These are phyloP conservation scores for Apiotrichum brassicae DNA, from an alignment of 1,284 basidiomycete genomes.

Conservation along the genomic window DNA sequence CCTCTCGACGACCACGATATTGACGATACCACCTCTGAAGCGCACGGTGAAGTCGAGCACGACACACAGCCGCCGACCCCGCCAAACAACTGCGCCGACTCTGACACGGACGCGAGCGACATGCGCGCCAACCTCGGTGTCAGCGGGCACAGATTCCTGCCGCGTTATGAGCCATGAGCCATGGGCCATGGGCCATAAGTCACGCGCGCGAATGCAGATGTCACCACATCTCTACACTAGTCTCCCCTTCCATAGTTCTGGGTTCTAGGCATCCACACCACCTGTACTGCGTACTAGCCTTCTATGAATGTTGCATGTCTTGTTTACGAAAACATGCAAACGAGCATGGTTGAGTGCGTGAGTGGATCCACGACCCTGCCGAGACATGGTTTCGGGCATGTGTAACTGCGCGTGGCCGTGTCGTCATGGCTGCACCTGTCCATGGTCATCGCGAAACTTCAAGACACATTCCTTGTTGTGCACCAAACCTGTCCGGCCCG, in stretches of 20 bases:
- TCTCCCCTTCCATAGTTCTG: too few relatives aligned
- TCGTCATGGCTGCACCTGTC: too few relatives aligned
- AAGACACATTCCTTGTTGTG: too few relatives aligned
- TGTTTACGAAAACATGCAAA: too few relatives aligned
- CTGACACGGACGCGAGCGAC: background rate
- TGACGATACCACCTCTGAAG: background rate
- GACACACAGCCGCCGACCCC: background rate
- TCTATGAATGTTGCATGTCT: slow-evolving; percentile 3
- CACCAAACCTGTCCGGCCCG: too few relatives aligned
- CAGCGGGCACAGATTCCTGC: slow-evolving; percentile 10
- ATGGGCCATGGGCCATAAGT: too few relatives aligned
- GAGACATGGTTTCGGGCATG: too few relatives aligned
- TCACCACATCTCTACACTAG: background rate
- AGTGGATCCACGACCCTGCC: too few relatives aligned
- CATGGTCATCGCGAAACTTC: too few relatives aligned
- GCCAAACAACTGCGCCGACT: background rate
- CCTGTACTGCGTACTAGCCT: background rate
- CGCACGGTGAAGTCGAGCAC: background rate
- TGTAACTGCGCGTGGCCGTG: too few relatives aligned
- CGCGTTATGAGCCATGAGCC: slow-evolving; percentile 14
- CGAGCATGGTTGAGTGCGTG: too few relatives aligned
- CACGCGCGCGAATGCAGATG: background rate
- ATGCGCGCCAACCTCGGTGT: slow-evolving; percentile 9
- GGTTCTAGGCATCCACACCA: background rate
- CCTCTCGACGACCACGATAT: slow-evolving; percentile 1